A percentile compares a stretch with the other conserved stretches of the same genome.
These are phyloP conservation scores for Albophoma yamanashiensis DNA, from an alignment of 2,329 filamentous ascomycete species.

Conservation along the genomic window DNA sequence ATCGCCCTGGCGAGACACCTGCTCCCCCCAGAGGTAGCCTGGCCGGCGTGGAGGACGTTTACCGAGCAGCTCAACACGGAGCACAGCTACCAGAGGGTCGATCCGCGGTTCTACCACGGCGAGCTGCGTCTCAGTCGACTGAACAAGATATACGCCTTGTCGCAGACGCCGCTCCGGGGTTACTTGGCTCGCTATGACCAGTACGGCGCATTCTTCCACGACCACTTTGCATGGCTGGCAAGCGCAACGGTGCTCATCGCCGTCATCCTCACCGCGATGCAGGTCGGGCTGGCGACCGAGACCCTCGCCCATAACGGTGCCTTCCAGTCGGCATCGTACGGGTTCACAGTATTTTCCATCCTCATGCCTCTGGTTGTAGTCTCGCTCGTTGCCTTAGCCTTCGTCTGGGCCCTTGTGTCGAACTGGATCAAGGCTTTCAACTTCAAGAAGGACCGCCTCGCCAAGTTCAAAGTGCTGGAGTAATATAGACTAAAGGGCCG, in stretches of 20 bases:
- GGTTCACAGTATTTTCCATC: constrained; percentile 38
- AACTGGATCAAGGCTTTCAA: not conserved
- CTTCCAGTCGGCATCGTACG: constrained; percentile 33
- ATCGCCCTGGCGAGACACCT: constrained; percentile 20
- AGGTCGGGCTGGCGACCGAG: constrained; percentile 31
- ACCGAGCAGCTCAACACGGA: constrained; percentile 13
- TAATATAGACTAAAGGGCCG: too few species aligned
- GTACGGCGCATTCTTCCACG: constrained; percentile 29
- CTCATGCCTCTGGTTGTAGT: constrained; percentile 23
- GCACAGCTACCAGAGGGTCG: constrained; percentile 18
- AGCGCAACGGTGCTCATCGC: constrained; percentile 29
- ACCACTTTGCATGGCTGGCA: constrained; percentile 30
- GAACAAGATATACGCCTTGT: constrained; percentile 28
- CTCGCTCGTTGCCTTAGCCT: constrained; percentile 10
- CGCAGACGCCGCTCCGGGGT: constrained; percentile 8
- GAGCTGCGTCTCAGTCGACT: constrained; percentile 26
- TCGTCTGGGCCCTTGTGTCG: constrained; percentile 1
- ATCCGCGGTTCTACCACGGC: constrained; percentile 27
- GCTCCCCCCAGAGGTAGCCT: constrained; percentile 20
- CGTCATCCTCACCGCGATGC: constrained; percentile 37
- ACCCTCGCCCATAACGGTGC: constrained; percentile 17
- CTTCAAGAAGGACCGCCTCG: not conserved
- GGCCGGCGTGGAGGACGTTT: constrained; percentile 24
- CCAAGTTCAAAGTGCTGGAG: too few species aligned
- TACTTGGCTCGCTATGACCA: constrained; percentile 15